phyloP scores from a whole-genome alignment of 2,329 filamentous ascomycete genomes.

The Trichoderma asperellum region DNA sequence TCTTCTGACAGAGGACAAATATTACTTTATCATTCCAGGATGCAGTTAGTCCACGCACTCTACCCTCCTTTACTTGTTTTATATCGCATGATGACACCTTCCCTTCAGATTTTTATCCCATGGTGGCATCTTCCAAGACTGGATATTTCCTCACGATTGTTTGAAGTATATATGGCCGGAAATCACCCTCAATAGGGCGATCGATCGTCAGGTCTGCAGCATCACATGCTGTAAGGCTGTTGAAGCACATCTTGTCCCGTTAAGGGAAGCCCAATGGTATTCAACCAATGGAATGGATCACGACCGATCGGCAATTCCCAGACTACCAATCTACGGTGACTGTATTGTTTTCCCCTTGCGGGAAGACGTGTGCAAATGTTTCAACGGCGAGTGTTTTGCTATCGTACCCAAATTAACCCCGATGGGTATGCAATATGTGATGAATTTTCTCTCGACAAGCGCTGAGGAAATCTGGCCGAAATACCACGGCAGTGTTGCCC shows the following conservation, averaged over 20 bases:
- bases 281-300: fast-evolving
- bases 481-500: not conserved
- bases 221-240: not conserved
- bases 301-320: not conserved
- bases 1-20: not conserved
- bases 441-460: not conserved
- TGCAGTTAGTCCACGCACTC: not conserved
- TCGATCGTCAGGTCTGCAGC: not conserved
- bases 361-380: not conserved
- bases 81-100: not conserved
- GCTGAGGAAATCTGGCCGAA: not conserved
- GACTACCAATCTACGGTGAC: not conserved
- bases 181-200: not conserved
- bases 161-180: not conserved
- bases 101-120: not conserved
- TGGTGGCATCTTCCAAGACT: not conserved
- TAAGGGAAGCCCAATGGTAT: not conserved
- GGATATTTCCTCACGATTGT: not conserved
- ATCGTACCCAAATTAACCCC: not conserved
- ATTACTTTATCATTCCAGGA: not conserved
- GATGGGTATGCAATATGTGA: not conserved
- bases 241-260: not conserved
- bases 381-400: not conserved
- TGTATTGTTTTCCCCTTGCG: not conserved
- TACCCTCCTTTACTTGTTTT: not conserved